phyloP scores from a whole-genome alignment of 2,329 filamentous ascomycete genomes.

The Malbranchea zuffiana region DNA sequence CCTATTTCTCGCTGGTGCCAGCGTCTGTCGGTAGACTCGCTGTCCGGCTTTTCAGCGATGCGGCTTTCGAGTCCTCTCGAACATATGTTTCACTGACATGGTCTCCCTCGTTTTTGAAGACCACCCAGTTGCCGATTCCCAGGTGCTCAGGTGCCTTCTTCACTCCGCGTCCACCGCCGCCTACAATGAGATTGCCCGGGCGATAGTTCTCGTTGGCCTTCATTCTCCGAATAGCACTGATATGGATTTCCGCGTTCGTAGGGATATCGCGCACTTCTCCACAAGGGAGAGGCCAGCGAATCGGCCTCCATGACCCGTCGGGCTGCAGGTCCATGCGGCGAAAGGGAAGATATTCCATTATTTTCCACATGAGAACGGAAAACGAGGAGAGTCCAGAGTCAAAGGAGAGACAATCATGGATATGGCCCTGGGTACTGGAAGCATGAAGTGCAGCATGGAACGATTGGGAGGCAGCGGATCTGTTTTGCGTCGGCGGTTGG shows the following conservation, averaged over 20 bases:
- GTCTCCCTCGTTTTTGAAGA: constrained; percentile 54
- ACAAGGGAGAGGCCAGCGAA: constrained; percentile 66
- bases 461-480: constrained; percentile 16
- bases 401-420: constrained; percentile 63
- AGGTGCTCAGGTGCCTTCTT: constrained; percentile 48
- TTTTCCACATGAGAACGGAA: constrained; percentile 57
- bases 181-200: constrained; percentile 69
- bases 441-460: constrained; percentile 51
- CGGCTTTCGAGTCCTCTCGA: constrained; percentile 27
- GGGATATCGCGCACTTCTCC: constrained; percentile 72
- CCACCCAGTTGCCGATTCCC: constrained; percentile 63
- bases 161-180: constrained; percentile 63
- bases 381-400: constrained; percentile 45
- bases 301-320: constrained; percentile 68
- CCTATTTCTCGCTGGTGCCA: too few relatives aligned
- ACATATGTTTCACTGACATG: constrained; percentile 58
- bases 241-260: constrained; percentile 56
- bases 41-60: background rate
- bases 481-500: too few relatives aligned
- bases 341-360: constrained; percentile 76
- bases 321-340: constrained; percentile 64
- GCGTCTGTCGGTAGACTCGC: too few relatives aligned
- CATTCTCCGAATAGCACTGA: constrained; percentile 64
- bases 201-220: constrained; percentile 52
- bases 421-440: constrained; percentile 42